Base-by-base conservation (phyloP, 2,329 filamentous ascomycete species). In the Fusarium annulatum region DNA sequence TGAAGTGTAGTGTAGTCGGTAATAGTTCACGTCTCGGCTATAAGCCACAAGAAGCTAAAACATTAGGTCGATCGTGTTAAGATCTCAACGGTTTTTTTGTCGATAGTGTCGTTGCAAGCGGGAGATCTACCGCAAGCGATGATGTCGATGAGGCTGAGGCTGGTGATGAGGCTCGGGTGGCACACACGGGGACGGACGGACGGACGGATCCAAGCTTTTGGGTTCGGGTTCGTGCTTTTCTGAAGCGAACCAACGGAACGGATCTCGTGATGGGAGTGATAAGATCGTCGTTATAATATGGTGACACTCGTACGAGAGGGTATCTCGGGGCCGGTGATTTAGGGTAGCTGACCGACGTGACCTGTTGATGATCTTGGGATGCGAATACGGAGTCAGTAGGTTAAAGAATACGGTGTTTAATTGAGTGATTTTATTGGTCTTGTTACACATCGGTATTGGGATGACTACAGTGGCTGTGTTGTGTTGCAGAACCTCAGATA, bases 191-290 rank as follows among this genome's bases (percentile, higher is more conserved):
- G 28, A 56, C 28, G 18, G 36, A 53, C 48, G 15, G 23, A 60
- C 12, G 11, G 23, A 60, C 12, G n/a, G 33, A 61, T 41, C 42
- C 58, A 41, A 28, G 57, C 57, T 46, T 61, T 46, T 49, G 65
- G 67, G 65, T 36, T 65, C 52, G 59, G 58, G 43, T 69, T 69
- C 67, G 65, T 69, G 67, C 30, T 69, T 70, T 39, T 28, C n/a
- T 48, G 18, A 49, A 65, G 66, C 65, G 65, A 69, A 36, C 58
- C 64, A 58, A 43, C 53, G 19, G 45, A 28, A 48, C 4, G 15
- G 36, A 23, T 67, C 38, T 42, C 21, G 46, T 66, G 34, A 41
- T 39, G 45, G 21, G 26, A 23, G 19, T 36, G 19, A 55, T 46
- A 62, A 43, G 33, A 55, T 45, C 34, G 18, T 55, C 19, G 39